Conservation (phyloP, 306 rosid species). For the Corylus heterophylla region DNA sequence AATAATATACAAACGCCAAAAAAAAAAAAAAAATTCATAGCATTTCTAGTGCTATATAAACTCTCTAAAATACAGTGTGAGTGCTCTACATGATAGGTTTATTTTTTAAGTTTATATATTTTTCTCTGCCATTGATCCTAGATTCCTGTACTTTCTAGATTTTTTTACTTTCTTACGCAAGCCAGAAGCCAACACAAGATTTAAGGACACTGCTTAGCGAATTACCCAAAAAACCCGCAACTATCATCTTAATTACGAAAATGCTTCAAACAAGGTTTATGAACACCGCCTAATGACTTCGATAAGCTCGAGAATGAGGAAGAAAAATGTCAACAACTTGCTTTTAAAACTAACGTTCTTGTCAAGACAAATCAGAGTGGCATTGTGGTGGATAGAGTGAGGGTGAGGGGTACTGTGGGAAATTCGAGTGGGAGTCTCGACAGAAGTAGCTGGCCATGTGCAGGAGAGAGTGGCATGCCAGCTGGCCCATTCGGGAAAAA, state of each 20-base stretch:
- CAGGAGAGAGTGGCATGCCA: slow-evolving; percentile 40
- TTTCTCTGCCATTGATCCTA: slow-evolving; percentile 21
- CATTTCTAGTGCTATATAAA: no score
- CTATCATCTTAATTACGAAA: background rate
- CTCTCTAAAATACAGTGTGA: no score
- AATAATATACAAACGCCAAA: no score
- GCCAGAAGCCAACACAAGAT: slow-evolving; percentile 34
- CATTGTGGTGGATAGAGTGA: background rate
- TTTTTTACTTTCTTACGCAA: slow-evolving; percentile 46
- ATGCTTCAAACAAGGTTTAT: background rate
- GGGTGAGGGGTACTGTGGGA: background rate
- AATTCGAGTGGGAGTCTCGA: background rate
- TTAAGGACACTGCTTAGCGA: slow-evolving; percentile 5
- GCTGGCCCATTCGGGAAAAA: slow-evolving; percentile 40
- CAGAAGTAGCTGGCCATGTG: slow-evolving; percentile 52
- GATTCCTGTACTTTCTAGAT: slow-evolving; percentile 36
- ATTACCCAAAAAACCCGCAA: slow-evolving; percentile 23
- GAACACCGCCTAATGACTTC: background rate
- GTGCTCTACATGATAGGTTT: background rate
- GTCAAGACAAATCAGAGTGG: background rate
- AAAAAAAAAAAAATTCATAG: no score
- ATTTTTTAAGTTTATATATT: no score
- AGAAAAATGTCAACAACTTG: background rate
- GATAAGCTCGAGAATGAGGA: background rate
- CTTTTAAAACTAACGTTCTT: no score